Base-by-base conservation (phyloP, 2,329 filamentous ascomycete species). In the Botrytis sinoallii region DNA sequence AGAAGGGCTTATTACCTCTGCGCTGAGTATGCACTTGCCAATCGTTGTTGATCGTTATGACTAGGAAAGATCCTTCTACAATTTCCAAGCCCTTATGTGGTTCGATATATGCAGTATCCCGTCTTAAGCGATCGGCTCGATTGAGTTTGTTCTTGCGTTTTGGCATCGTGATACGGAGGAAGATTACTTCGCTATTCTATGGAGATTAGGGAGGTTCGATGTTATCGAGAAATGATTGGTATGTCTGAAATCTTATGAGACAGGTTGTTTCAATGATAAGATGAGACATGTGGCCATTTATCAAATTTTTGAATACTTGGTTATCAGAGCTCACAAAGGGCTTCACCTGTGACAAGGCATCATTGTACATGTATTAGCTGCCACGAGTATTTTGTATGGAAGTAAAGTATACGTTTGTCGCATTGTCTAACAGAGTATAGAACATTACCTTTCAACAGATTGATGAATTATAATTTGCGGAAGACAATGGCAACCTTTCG, bases 351-450 rank as follows among this genome's bases (percentile, higher is more conserved):
- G 12, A 8, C n/a, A 16, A 29, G 32, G 4, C 52, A 55, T n/a
- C 42, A 25, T 14, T 20, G 20, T 22, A 5, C 16, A 6, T 55
- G 25, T n/a, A 55, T 55, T n/a, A 55, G 52, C n/a, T 57, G 14
- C 14, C 52, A 57, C 52, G 25, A 29, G 52, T 5, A 29, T n/a
- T 57, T 57, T 57, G 14, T n/a, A 16, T 57, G n/a, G 3, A 29
- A 29, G 7, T 29, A n/a, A 29, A 8, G 0, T 16, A 29, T 4
- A 18, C 1, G 0, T 8, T 1, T 18, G 16, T 9, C 22, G 52
- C n/a, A 57, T 57, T 29, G 2, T 57, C 14, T 29, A 8, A 29
- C 6, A 29, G 6, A 14, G 1, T 4, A 57, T 3, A 4, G 6
- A 57, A 6, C 1, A 2, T 57, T 29, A 29, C n/a, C n/a, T 9